Percentiles rank a stretch among this genome's conserved stretches.
These are phyloP conservation scores for Fomitiporia mediterranea DNA, from an alignment of 1,284 basidiomycete genomes.

Conservation along the genomic window DNA sequence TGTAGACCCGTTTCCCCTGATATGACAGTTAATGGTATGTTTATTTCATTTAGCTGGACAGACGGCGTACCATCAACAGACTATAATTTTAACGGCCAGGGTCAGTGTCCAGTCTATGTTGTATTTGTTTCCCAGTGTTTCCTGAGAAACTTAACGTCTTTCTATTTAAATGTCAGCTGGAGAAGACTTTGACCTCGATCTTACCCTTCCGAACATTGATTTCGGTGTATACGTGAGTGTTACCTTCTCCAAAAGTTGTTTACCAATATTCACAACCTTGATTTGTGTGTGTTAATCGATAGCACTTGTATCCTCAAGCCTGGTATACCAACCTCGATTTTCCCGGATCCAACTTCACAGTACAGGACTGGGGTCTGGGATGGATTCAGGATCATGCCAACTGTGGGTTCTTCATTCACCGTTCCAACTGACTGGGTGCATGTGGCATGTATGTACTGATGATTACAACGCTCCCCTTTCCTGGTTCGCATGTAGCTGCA, in stretches of 20 bases:
- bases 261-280: neutral
- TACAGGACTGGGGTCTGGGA: slow-evolving; percentile 46
- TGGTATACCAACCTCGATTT: slow-evolving; percentile 40
- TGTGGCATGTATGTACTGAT: too few species aligned
- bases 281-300: neutral
- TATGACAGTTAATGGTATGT: too few species aligned
- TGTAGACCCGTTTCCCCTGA: too few species aligned
- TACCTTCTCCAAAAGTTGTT: neutral
- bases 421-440: neutral
- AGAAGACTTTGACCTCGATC: slow-evolving; percentile 49
- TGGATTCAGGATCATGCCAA: slow-evolving; percentile 48
- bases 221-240: slow-evolving; percentile 46
- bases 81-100: slow-evolving; percentile 54
- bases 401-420: slow-evolving; percentile 29
- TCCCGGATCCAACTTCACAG: slow-evolving; percentile 47
- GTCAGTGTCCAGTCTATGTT: slow-evolving; percentile 29
- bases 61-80: slow-evolving; percentile 42
- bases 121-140: neutral
- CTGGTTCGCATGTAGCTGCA: too few species aligned
- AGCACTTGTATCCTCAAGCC: slow-evolving; percentile 52
- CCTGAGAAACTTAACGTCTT: neutral
- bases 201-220: slow-evolving; percentile 48
- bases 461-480: too few species aligned
- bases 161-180: slow-evolving; percentile 39
- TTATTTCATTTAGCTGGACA: slow-evolving; percentile 32